Percentiles rank a stretch among this genome's conserved stretches.
phyloP scores from a whole-genome alignment of 495 filamentous ascomycete species.

The Ramalina intermedia region DNA sequence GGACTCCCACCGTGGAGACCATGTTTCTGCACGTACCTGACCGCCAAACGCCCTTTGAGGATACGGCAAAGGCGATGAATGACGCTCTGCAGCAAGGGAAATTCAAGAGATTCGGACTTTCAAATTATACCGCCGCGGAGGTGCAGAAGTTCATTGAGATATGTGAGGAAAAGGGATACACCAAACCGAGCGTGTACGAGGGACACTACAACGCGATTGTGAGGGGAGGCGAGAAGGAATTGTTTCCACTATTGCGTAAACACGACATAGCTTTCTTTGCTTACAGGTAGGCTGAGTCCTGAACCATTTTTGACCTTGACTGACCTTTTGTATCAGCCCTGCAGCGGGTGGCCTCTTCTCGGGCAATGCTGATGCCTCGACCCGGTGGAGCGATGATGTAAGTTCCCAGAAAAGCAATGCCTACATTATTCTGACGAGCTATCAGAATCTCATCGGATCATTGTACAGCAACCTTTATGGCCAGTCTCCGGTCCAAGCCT shows the following conservation, averaged over 20 bases:
- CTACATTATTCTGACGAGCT: background rate
- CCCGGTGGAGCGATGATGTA: constrained; percentile 1
- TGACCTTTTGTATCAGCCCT: constrained; percentile 11
- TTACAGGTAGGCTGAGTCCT: constrained; percentile 18
- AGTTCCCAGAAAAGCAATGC: background rate
- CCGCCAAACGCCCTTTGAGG: constrained; percentile 28
- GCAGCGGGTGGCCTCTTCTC: constrained; percentile 20
- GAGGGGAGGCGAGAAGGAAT: constrained; percentile 25
- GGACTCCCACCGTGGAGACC: constrained; percentile 17
- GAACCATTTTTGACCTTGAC: background rate
- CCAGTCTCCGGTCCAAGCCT: constrained; percentile 8
- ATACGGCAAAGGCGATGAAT: constrained; percentile 28
- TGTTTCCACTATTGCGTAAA: constrained; percentile 30
- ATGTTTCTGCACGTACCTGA: constrained; percentile 31
- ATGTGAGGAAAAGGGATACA: constrained; percentile 25
- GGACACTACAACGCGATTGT: constrained; percentile 32
- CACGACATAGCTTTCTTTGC: constrained; percentile 31
- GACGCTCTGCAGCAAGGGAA: constrained; percentile 23
- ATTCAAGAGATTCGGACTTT: constrained; percentile 32
- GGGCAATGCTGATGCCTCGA: constrained; percentile 7
- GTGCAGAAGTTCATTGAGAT: constrained; percentile 28
- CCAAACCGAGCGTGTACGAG: constrained; percentile 34
- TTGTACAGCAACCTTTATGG: constrained; percentile 5
- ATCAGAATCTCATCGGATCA: constrained; percentile 12
- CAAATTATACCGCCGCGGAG: constrained; percentile 30